Evolutionary conservation across 352 stramenopile genomes (phyloP).

Genomic region (Pythium plurisporium): DNA sequence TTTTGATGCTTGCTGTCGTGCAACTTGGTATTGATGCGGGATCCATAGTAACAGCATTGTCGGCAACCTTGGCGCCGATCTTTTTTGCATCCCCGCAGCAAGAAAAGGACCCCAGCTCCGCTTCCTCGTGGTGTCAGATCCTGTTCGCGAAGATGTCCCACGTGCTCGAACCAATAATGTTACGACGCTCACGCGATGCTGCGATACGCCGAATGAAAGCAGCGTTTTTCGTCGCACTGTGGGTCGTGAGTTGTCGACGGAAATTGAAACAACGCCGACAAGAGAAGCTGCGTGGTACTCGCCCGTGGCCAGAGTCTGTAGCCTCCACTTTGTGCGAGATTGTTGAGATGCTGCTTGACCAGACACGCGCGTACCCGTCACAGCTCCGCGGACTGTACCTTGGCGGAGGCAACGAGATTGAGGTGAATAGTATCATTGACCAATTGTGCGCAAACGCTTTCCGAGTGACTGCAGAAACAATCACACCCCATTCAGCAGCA

Average conservation of each 20-base stretch:
- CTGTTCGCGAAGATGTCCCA: constrained; percentile 1
- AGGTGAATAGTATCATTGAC: constrained; percentile 3
- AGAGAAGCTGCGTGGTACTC: not conserved
- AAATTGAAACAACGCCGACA: not conserved
- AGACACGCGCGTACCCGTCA: constrained; percentile 1
- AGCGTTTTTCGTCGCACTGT: not conserved
- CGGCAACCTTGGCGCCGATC: too few relatives aligned
- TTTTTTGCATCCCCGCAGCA: too few relatives aligned
- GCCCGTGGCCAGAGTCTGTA: not conserved
- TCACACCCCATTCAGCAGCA: constrained; percentile 13
- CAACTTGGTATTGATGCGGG: constrained; percentile 12
- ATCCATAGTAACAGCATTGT: too few relatives aligned
- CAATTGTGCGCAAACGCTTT: not conserved
- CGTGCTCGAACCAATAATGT: not conserved
- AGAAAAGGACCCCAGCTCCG: too few relatives aligned
- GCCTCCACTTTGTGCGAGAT: not conserved
- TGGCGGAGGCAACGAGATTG: not conserved
- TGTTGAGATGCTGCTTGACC: constrained; percentile 12
- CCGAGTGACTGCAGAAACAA: not conserved
- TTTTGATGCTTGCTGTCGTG: constrained; percentile 10
- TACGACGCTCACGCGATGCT: not conserved
- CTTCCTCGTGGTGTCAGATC: not conserved
- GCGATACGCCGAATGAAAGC: not conserved
- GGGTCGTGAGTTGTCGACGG: not conserved
- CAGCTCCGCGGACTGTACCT: constrained; percentile 12